Evolutionary conservation across 2,329 filamentous ascomycete species (phyloP).

Genomic region (Mollisia scopiformis): DNA sequence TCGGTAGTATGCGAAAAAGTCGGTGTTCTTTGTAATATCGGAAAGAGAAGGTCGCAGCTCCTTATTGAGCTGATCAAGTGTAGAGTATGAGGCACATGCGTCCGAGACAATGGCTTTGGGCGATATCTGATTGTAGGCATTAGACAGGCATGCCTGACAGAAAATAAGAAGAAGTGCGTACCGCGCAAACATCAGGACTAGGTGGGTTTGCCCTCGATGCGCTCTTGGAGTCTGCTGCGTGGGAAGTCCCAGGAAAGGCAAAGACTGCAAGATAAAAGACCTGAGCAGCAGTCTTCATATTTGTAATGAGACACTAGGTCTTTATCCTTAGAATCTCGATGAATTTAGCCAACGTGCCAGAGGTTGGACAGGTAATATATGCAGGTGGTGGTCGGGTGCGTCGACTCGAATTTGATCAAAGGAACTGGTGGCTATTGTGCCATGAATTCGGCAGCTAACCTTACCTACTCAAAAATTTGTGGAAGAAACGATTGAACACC

Average conservation of each 20-base stretch:
- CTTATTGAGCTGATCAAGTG: conserved; percentile 82
- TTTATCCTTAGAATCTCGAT: conserved; percentile 19
- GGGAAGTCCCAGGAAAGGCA: conserved; percentile 53
- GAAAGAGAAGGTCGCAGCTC: conserved; percentile 76
- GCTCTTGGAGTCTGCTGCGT: conserved; percentile 40
- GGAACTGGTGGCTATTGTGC: conserved; percentile 19
- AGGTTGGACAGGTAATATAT: neutral
- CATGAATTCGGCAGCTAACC: conserved; percentile 1
- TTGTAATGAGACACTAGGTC: conserved; percentile 25
- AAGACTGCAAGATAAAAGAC: conserved; percentile 66
- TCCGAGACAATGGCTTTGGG: conserved; percentile 89
- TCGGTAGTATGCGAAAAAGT: conserved; percentile 98
- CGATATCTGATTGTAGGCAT: conserved; percentile 67
- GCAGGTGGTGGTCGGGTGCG: conserved; percentile 9
- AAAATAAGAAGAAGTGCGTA: conserved; percentile 36
- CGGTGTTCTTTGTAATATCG: conserved; percentile 82
- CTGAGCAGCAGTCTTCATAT: conserved; percentile 55
- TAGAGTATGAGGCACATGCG: conserved; percentile 90
- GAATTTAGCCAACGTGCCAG: conserved; percentile 19
- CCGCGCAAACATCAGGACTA: conserved; percentile 41
- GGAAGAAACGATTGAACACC: neutral
- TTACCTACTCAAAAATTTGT: neutral
- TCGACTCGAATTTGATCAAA: conserved; percentile 11
- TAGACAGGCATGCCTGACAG: conserved; percentile 35
- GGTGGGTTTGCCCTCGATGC: conserved; percentile 42